Base-by-base conservation (phyloP, 169 alveolate genomes). In the Amoebophrya sp. region DNA sequence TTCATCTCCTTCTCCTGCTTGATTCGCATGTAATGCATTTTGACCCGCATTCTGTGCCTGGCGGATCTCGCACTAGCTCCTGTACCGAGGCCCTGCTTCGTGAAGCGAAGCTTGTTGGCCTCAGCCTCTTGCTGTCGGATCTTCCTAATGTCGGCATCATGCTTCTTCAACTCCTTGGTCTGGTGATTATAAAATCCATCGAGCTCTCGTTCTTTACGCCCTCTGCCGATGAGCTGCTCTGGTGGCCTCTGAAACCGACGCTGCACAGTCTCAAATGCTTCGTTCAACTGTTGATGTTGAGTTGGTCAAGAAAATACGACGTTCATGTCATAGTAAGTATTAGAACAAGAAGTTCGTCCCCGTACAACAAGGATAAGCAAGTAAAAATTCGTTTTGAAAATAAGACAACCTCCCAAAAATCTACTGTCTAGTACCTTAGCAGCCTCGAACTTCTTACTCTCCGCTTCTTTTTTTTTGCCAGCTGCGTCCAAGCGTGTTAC, bases 101-200 rank as follows among this genome's bases (percentile, higher is more conserved):
- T 6, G 26, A 65, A 12, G 36, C n/a, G 83, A 0, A 65, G n/a
- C 83, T 36, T 6, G 39, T 36, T 65, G 39, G 36, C 36, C 33
- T 65, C 83, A 29, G 2, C 2, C 33, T 65, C 83, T 18, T 65
- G 12, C 83, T 65, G 83, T 36, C 83, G 83, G 18, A 65, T 65
- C n/a, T 18, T 1, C 33, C 2, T 36, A 36, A 65, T 65, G 12
- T 65, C 26, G 39, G 2, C 33, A 29, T 1, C 36, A 36, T 65
- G 12, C 83, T 26, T 65, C 83, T 26, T 6, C 83, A 65, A 0
- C 83, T 65, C 83, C 83, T 65, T 65, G 83, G 36, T 6, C 26
- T 65, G 83, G 83, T 65, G 83, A 36, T 65, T 65, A 36, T 12
- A 65, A 65, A 65, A 65, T 26, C 83, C 83, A 36, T 65, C 83